Conservation (phyloP, 2,329 filamentous ascomycete genomes). For the Eutypa lata region DNA sequence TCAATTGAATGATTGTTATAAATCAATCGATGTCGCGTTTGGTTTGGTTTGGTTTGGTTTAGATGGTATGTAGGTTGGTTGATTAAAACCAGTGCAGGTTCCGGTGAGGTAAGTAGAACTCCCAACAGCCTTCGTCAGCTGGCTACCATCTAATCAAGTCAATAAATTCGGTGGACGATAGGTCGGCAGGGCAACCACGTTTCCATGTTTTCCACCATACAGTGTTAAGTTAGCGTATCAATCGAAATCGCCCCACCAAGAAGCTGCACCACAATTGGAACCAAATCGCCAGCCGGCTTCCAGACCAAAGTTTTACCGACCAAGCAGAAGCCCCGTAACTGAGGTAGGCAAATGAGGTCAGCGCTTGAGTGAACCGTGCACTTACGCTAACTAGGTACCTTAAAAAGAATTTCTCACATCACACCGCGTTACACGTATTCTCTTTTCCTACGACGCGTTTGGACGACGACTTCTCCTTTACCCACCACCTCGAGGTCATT, state of each 20-base stretch:
- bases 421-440: not conserved
- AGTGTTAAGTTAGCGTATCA: not conserved
- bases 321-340: too few relatives aligned
- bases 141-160: slow-evolving; percentile 15
- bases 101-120: not conserved
- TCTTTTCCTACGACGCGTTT: not conserved
- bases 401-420: not conserved
- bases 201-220: not conserved
- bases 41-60: not conserved
- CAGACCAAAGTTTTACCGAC: too few relatives aligned
- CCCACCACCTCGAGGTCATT: slow-evolving; percentile 5
- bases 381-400: not conserved
- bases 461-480: slow-evolving; percentile 15
- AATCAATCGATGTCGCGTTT: not conserved
- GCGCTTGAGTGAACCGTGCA: not conserved
- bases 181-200: slow-evolving; percentile 26
- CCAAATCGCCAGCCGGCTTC: not conserved
- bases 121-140: slow-evolving; percentile 7
- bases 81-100: not conserved
- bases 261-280: not conserved
- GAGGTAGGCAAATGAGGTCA: not conserved
- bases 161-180: slow-evolving; percentile 19
- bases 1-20: not conserved
- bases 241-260: slow-evolving; percentile 5
- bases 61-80: not conserved